Evolutionary conservation across 2,329 filamentous ascomycete species (phyloP).

Genomic region (Cytospora piceae): DNA sequence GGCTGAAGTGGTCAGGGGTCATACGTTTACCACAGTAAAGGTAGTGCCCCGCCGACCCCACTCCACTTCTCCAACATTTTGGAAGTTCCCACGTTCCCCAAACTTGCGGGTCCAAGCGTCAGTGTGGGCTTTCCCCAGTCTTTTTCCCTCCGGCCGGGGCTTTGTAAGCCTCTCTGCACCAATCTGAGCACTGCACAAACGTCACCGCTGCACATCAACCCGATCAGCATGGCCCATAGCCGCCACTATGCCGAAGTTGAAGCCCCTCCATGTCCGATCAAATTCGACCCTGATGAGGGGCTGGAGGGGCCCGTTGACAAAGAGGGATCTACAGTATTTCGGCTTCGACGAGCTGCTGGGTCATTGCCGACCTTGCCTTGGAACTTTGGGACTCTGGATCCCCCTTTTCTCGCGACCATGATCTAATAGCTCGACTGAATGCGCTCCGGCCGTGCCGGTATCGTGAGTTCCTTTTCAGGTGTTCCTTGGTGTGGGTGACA

Average conservation of each 20-base stretch:
- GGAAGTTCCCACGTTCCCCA: neutral
- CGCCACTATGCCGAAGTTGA: constrained; percentile 21
- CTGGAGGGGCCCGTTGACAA: neutral
- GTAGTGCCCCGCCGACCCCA: neutral
- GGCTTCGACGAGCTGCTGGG: neutral
- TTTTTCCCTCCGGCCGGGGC: constrained; percentile 10
- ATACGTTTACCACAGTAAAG: neutral
- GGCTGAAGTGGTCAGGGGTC: neutral
- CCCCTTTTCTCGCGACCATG: constrained; percentile 4
- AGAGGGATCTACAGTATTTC: constrained; percentile 6
- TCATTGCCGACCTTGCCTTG: neutral
- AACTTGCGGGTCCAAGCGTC: constrained; percentile 2
- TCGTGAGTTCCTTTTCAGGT: constrained; percentile 27
- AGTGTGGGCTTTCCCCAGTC: neutral
- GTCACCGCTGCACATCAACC: constrained; percentile 20
- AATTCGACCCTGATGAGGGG: neutral
- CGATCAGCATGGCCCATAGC: constrained; percentile 14
- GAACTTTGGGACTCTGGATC: neutral
- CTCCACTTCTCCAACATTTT: neutral
- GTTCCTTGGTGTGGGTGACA: constrained; percentile 19
- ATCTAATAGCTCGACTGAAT: constrained; percentile 9
- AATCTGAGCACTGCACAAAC: constrained; percentile 6
- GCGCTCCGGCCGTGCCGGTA: constrained; percentile 26
- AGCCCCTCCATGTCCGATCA: neutral
- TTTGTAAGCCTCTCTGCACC: constrained; percentile 22